Evolutionary conservation across 768 basidiomycete genomes (phyloP), one percentile per base, ranked within the genome.

Genomic region (Trametes punicea): DNA sequence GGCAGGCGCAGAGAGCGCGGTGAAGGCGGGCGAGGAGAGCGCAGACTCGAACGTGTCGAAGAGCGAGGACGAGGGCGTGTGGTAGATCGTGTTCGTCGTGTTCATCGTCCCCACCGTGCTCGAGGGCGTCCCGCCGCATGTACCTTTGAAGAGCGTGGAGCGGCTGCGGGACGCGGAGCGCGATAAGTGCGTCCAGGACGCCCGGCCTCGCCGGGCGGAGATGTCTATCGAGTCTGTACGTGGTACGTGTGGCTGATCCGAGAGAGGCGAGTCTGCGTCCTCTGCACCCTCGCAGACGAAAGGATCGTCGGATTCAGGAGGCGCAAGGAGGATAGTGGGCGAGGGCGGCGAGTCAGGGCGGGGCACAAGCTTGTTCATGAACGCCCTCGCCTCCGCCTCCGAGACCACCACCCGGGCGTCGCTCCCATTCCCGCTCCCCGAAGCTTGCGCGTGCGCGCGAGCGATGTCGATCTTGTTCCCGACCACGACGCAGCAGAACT

Each of bases 61-160:
- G 39, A 89, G 59, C n/a, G 88, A 90, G 0, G 90, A 91, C 0
- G 85, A 81, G 6, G 90, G 88, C 0, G 90, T 92, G 68, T 90
- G 86, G 69, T 86, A 92, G 38, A 83, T 75, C 1, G 85, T 82
- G 3, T 82, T 65, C 2, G 77, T 77, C 0, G 85, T 84, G 47
- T 77, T 78, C 6, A 80, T 77, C 20, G 83, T 84, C 33, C 79
- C 75, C 58, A 21, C 21, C 6, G 40, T 21, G 40, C 40, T 23
- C 21, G 21, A 8, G 8, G 13, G 31, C 31, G 85, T 87, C 29
- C 81, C 79, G 18, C 73, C 64, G 27, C n/a, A n/a, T n/a, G n/a
- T n/a, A n/a, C 57, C 63, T 49, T 53, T 70, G 54, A 70, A 62
- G 48, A 67, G 59, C 44, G 64, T 76, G 15, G 78, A 74, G 55